Evolutionary conservation across 1,284 basidiomycete species (phyloP), one percentile per base, ranked within the genome.

Genomic region (Leccinum fuscescens): DNA sequence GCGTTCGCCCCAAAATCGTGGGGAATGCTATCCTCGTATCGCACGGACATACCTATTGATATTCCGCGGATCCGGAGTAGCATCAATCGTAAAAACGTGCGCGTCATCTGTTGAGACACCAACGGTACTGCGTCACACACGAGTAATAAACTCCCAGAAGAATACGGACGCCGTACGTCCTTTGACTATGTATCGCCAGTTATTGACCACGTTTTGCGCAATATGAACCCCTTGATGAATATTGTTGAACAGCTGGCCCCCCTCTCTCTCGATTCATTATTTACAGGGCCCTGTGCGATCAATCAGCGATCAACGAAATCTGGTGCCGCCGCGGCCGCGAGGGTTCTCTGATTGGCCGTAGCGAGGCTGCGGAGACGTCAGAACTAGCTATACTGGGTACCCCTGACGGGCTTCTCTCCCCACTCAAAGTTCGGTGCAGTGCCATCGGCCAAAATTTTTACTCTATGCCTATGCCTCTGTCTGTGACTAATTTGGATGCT

Each of bases 361-460:
- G 54, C 44, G 42, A 31, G 24, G 14, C 44, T 54, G 50, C 14
- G n/a, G 51, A 46, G 52, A 46, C 37, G n/a, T 48, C 14, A 27
- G 56, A 65, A 66, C 66, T 54, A 20, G 42, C 42, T 17, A 44
- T 44, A 44, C 42, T 44, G 67, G 6, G 9, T 9, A 53, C 51
- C 17, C 27, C 24, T 59, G 54, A 44, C 7, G 14, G 11, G 33
- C 54, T 64, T 67, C 57, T 60, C 35, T 6, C 44, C 5, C 22
- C 61, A 46, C 51, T 56, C 55, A 65, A 60, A 55, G 44, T 33
- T 69, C 55, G 51, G 55, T 67, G 68, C 70, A 61, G 67, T 64
- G 69, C 56, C 20, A 15, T 50, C 27, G 44, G 55, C 35, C 35
- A 14, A 14, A 9, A 49, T 48, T 54, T 63, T 65, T 14, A 22